Evolutionary conservation across 805 yeast genomes (phyloP).

Genomic region (Wickerhamomyces ciferrii): DNA sequence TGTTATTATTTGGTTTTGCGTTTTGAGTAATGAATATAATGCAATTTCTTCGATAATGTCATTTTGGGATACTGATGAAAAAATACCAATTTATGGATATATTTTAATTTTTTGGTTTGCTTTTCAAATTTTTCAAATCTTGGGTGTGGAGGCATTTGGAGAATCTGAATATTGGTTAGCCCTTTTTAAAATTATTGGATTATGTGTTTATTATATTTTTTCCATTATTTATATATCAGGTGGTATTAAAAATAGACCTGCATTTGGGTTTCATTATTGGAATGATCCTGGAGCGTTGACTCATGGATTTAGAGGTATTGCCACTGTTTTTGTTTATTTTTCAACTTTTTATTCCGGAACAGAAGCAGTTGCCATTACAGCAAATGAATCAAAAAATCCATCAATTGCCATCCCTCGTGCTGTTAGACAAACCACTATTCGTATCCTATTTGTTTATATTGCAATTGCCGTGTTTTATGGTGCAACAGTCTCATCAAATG

Average conservation of each 20-base stretch:
- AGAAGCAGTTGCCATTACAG: constrained; percentile 68
- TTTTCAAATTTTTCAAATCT: constrained; percentile 43
- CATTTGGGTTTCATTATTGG: constrained; percentile 26
- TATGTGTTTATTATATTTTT: constrained; percentile 45
- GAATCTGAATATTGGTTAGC: constrained; percentile 55
- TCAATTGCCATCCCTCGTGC: constrained; percentile 68
- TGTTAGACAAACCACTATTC: constrained; percentile 56
- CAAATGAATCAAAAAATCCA: constrained; percentile 70
- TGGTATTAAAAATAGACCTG: constrained; percentile 29
- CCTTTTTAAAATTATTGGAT: constrained; percentile 40
- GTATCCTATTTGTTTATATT: constrained; percentile 63
- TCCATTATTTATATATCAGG: constrained; percentile 41
- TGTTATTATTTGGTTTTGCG: constrained; percentile 54
- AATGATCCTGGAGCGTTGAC: constrained; percentile 28
- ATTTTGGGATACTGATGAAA: constrained; percentile 40
- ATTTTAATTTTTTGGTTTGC: constrained; percentile 47
- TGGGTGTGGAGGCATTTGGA: constrained; percentile 51
- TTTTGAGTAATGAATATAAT: constrained; percentile 51
- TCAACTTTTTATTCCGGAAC: constrained; percentile 77
- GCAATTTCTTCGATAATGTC: constrained; percentile 42
- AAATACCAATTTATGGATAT: constrained; percentile 52
- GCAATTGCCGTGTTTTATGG: constrained; percentile 62
- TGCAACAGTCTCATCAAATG: constrained; percentile 60
- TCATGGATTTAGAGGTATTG: constrained; percentile 49
- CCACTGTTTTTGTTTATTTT: constrained; percentile 59